phyloP scores from a whole-genome alignment of 495 filamentous ascomycete species.

The Penicillium psychrofluorescens region DNA sequence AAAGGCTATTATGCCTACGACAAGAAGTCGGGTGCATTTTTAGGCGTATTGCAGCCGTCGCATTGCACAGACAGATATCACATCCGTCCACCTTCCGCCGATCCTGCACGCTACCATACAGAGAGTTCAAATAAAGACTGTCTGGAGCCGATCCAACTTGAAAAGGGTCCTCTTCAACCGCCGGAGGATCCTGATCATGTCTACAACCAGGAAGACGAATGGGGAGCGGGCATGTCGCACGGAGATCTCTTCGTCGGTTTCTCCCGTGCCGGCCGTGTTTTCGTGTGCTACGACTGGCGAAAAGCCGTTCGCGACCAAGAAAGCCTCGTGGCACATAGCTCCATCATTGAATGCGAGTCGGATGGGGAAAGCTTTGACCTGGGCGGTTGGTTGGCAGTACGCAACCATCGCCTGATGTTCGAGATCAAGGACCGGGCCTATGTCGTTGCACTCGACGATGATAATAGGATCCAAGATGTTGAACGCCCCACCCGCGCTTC shows the following conservation, averaged over 20 bases:
- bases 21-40: constrained; percentile 19
- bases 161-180: constrained; percentile 17
- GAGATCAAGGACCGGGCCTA: constrained; percentile 34
- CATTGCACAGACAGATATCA: constrained; percentile 23
- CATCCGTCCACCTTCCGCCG: constrained; percentile 15
- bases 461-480: constrained; percentile 21
- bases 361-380: constrained; percentile 30
- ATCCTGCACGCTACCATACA: constrained; percentile 4
- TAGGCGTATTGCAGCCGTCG: constrained; percentile 25
- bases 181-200: constrained; percentile 21
- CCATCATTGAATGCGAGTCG: constrained; percentile 29
- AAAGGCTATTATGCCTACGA: constrained; percentile 27
- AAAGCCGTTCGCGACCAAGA: constrained; percentile 20
- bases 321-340: constrained; percentile 15
- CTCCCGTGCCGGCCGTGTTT: constrained; percentile 30
- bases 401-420: constrained; percentile 34
- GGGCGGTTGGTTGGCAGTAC: constrained; percentile 33
- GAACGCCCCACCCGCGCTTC: constrained; percentile 21
- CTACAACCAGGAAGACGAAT: constrained; percentile 25
- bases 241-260: constrained; percentile 32
- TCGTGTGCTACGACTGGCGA: constrained; percentile 32
- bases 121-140: constrained; percentile 13
- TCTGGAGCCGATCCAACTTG: constrained; percentile 18
- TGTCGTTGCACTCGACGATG: constrained; percentile 27
- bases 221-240: constrained; percentile 32